Evolutionary conservation across 805 yeast genomes (phyloP), one percentile per base, ranked within the genome.

Genomic region (Vanderwaltozyma yarrowii): DNA sequence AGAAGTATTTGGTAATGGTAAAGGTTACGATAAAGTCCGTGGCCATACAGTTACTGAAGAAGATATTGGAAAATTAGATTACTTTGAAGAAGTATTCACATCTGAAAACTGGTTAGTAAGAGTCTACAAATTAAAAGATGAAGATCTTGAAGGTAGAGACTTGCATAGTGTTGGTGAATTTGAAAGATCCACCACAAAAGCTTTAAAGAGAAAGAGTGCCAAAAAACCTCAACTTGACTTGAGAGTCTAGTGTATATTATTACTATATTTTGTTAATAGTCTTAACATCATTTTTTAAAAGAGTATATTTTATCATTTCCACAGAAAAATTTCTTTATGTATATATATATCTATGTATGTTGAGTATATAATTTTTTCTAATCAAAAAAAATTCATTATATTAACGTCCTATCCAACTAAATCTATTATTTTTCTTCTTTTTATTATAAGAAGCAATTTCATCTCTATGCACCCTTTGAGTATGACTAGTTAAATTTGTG

Each of bases 51-150:
- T 92, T 45, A 75, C 78, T 2, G 57, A 64, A 2, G 53, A 55
- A 18, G 64, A 65, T 36, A 67, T 74, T 31, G 71, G 71, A 25
- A 69, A 74, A 30, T 69, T 89, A 51, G 80, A 80, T 55, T 79
- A 79, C 37, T 69, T 89, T 30, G 97, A 92, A 52, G 98, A 92
- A 69, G 98, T 80, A 0, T 92, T 80, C 66, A 92, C 98, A 2
- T 71, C 89, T 33, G 95, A 87, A 58, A 94, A 92, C 70, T 94
- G 96, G 96, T 73, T 92, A 50, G 96, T 92, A 15, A 77, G 98
- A 65, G 74, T 92, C 44, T 92, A 85, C 67, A 83, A 86, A 69
- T 83, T 92, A 49, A 92, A 87, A 64, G 89, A 86, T 43, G 69
- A 73, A 42, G 98, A 92, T 61, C 76, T 74, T 43, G 75, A 84